Evolutionary conservation across 129 eudicot genomes (phyloP), one percentile per base, ranked within the genome.

Genomic region (Flaveria trinervia): DNA sequence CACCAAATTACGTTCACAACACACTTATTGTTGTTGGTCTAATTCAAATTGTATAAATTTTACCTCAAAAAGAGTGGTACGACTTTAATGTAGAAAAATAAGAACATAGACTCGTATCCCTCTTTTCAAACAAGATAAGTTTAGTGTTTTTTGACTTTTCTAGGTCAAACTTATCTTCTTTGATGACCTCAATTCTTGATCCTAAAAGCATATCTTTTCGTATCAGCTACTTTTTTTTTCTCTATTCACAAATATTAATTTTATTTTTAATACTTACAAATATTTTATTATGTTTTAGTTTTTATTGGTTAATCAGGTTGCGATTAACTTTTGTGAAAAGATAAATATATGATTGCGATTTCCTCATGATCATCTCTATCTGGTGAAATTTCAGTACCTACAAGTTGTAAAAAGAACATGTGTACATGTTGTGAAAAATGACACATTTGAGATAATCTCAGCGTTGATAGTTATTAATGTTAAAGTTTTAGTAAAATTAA

Each of bases 81-180:
- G 11, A 14, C 20, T 28, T 28, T 62, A 26, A 62, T 62, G 68
- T 62, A 28, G 68, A 26, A 62, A 62, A 28, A 60, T 18, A 60
- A 25, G 17, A 60, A 60, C 66, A 60, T 60, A 60, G 17, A 60
- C 39, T 60, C 1, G 66, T 62, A 62, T 18, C 68, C 44, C 9
- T 14, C 7, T 28, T 62, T 62, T 62, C 68, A 62, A 60, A 26
- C 3, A 28, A 13, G 68, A 62, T 62, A 62, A 62, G 68, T 30
- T 61, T 60, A 26, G 36, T 16, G 17, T 7, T 6, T 28, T 62
- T 62, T 62, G 68, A 62, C 68, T 62, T 62, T 62, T 61, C 10
- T 62, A 13, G 12, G 68, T 62, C 68, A 62, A 62, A 13, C 15
- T 5, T 62, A 28, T 62, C 68, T 12, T 26, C 68, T 62, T 28